Conservation (phyloP, 495 filamentous ascomycete species). For the Neurospora sp. region DNA sequence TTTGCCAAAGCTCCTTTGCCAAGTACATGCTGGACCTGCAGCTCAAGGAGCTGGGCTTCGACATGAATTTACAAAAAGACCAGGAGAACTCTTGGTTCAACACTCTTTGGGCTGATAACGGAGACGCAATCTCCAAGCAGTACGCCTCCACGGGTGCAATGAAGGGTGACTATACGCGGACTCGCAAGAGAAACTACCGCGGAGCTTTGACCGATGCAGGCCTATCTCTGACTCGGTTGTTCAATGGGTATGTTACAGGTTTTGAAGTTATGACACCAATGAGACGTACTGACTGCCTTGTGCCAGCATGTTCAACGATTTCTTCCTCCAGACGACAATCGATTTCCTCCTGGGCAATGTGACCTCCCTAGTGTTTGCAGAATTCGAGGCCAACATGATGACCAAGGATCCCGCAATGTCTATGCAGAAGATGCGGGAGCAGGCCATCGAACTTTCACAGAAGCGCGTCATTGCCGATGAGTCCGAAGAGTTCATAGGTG, state of each 20-base stretch:
- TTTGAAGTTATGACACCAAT: not conserved
- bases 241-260: conserved; percentile 38
- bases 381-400: conserved; percentile 85
- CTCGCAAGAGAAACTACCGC: conserved; percentile 79
- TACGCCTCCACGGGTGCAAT: conserved; percentile 86
- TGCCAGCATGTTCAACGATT: conserved; percentile 88
- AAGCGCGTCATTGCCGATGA: conserved; percentile 79
- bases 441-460: conserved; percentile 76
- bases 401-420: conserved; percentile 80
- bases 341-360: conserved; percentile 92
- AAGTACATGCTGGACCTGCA: conserved; percentile 67
- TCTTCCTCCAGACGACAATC: conserved; percentile 87
- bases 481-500: conserved; percentile 70
- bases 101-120: conserved; percentile 91
- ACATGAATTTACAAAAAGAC: conserved; percentile 57
- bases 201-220: conserved; percentile 91
- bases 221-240: conserved; percentile 66
- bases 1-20: conserved; percentile 80
- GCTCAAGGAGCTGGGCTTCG: conserved; percentile 61
- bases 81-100: conserved; percentile 85
- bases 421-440: conserved; percentile 69
- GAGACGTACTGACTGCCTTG: conserved; percentile 22
- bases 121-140: conserved; percentile 61
- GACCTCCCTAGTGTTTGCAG: conserved; percentile 69
- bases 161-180: conserved; percentile 92